These are phyloP conservation scores for Salvia splendens DNA, from an alignment of 257 asterid species.

Conservation along the genomic window DNA sequence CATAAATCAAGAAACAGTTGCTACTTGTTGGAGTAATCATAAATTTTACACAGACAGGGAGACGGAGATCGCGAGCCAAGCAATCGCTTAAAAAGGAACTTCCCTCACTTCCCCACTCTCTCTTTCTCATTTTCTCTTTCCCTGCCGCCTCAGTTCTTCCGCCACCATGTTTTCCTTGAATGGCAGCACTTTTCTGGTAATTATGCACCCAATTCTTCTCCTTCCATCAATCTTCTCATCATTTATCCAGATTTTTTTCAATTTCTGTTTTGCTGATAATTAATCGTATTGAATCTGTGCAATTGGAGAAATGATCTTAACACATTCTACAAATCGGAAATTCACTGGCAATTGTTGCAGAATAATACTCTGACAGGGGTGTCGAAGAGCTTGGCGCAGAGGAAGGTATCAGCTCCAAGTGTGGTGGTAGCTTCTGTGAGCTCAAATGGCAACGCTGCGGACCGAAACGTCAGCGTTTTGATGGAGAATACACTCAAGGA, in stretches of 20 bases:
- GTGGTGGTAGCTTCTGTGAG: conserved; percentile 60
- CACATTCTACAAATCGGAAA: too few species aligned
- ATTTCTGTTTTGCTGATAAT: neutral
- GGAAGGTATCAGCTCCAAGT: conserved; percentile 49
- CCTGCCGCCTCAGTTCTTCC: conserved; percentile 20
- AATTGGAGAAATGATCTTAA: too few species aligned
- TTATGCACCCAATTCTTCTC: conserved; percentile 8
- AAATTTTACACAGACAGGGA: neutral
- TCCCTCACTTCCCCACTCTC: conserved; percentile 18
- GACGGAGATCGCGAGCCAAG: neutral
- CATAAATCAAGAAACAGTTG: too few species aligned
- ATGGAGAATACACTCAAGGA: neutral
- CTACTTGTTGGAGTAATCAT: too few species aligned
- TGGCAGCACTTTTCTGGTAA: conserved; percentile 67
- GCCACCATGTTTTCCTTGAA: conserved; percentile 71
- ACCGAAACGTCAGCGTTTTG: conserved; percentile 70
- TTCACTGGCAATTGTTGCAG: conserved; percentile 38
- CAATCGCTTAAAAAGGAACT: conserved; percentile 18
- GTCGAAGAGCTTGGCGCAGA: conserved; percentile 42
- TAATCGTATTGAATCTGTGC: too few species aligned
- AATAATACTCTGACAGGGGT: conserved; percentile 64
- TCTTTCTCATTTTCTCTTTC: conserved; percentile 26
- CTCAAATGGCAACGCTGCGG: conserved; percentile 71
- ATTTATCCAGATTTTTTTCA: neutral
- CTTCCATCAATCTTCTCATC: neutral